Evolutionary conservation across 164 flowering plant genomes (phyloP), one percentile per base, ranked within the genome.

Genomic region (Vitis labrusca): DNA sequence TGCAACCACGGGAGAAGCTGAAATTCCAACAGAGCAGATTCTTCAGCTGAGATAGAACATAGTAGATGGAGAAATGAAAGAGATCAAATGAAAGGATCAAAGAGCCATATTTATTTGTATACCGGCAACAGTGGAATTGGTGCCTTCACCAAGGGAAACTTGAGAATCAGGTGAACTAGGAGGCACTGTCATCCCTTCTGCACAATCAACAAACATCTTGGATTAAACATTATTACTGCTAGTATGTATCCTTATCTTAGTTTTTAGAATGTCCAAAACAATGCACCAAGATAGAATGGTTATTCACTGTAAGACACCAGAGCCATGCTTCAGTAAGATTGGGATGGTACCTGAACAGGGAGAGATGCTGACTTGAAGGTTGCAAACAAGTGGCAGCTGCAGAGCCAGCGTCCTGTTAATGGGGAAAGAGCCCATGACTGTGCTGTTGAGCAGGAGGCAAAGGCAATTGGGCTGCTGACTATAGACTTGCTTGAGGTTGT

Each of bases 361-460:
- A 60, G 85, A 70, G 64, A 16, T 12, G 68, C 74, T 60, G 1
- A 70, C 64, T 14, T 72, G 71, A 49, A 86, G 80, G 65, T 65
- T 61, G 69, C 98, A 93, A 32, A 89, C 80, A 54, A 5, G 14
- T 2, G 95, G 98, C 60, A 93, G 83, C 77, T 84, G 73, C 49
- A 88, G 66, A 19, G 90, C 94, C 3, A 82, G 83, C 2, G 94
- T 88, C 67, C 65, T 66, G 73, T 93, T 88, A 52, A 91, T 77
- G 14, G 94, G 86, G 67, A 91, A 76, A 32, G 82, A 50, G 32
- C 44, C 50, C 10, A 77, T 6, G 50, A 72, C 32, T 14, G 86
- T 63, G 68, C 76, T 74, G 54, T 85, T 80, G n/a, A 89, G 84
- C 74, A 91, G 65, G 16, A 81, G 70, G 73, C 97, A 93, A 27